Evolutionary conservation across 169 alveolate genomes (phyloP), one percentile per base, ranked within the genome.

Genomic region (Cryptosporidium muris): DNA sequence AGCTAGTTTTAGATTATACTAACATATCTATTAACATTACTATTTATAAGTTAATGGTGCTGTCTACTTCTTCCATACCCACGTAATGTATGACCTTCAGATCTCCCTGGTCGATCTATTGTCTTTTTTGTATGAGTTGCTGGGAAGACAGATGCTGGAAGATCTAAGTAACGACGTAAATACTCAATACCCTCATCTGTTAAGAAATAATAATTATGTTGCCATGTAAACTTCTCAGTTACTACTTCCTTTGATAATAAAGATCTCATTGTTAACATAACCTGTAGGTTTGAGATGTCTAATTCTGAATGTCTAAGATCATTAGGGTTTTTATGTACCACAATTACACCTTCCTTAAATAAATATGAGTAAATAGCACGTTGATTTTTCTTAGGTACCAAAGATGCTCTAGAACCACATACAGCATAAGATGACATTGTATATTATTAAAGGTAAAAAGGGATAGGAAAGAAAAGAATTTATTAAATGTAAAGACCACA

Each of bases 131-230:
- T 94, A 88, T 93, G 95, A 49, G 99, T 96, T 64, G 98, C 95
- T 37, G 99, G 99, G 91, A 95, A 94, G 64, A 95, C 96, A 42
- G 95, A 93, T 51, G 97, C 93, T 8, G 99, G 98, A 56, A 96
- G 94, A 82, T 96, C 95, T 49, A 95, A 88, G 88, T 80, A 91
- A 60, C 91, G 94, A 43, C 98, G 93, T 34, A 94, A 90, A 81
- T 66, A 93, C 88, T 92, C 96, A 80, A 94, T 91, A 51, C 96
- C 98, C 89, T 94, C 95, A 65, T 93, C 93, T 51, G 96, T 94
- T 63, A 94, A 91, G 66, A 92, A 80, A 89, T 92, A 94, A 91
- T 94, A 94, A 81, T 91, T 92, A 85, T 94, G 96, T 80, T 91
- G 95, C 98, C 98, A 95, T 88, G 94, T 95, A 90, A 90, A 95